Evolutionary conservation across 192 early-diverging fungal genomes (phyloP), one percentile per base, ranked within the genome.

Genomic region (Backusella australiensis): DNA sequence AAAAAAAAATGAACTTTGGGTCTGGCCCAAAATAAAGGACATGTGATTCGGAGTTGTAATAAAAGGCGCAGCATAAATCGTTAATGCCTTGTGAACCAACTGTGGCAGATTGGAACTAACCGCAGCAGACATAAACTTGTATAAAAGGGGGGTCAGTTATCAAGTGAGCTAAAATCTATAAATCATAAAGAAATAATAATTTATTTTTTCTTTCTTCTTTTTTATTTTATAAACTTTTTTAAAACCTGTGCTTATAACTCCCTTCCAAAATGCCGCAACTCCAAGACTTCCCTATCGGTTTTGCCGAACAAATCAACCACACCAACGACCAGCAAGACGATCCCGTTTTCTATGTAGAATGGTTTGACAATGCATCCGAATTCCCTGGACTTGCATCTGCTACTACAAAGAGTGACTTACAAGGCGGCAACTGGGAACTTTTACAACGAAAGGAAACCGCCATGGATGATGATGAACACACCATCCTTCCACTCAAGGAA

Each of bases 331-430:
- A 38, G 8, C 9, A 35, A 21, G 12, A n/a, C 4, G 68, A 12
- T 69, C 39, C 68, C 21, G 68, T 69, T 41, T 69, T 69, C 68
- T 69, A 69, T 23, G 68, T 69, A 21, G 68, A 69, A 21, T 69
- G 68, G 68, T 21, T 69, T 36, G 68, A 69, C 41, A 69, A 69
- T 23, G 12, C n/a, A 39, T 69, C 36, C 14, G 68, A 69, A 69
- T 69, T 69, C 17, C 68, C 68, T 21, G 34, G 35, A 39, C 38
- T 69, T 41, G 56, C 56, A 63, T 69, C 68, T 38, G 1, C 68
- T 21, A 35, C 68, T 19, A 39, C 34, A 39, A 38, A 69, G 4
- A 36, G n/a, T 29, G 38, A 69, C 2, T 23, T 69, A 14, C 21
- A 35, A 14, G 36, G 68, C 0, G 68, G 68, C 11, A 23, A 35